Evolutionary conservation across 352 stramenopile genomes (phyloP).

Genomic region (Pythium vanterpoolii): DNA sequence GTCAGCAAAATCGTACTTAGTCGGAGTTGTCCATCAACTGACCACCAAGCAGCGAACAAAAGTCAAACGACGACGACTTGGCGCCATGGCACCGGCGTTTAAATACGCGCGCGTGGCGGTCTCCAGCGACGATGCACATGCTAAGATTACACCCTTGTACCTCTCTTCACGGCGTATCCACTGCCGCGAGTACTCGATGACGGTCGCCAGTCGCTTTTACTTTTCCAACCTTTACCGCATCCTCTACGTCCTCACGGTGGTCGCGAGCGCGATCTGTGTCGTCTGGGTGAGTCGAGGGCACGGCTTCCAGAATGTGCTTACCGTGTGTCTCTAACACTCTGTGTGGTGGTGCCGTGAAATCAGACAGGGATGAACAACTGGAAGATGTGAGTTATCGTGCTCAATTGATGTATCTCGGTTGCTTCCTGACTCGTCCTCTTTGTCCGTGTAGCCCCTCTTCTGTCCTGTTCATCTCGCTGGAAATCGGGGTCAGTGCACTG

Average conservation of each 20-base stretch:
- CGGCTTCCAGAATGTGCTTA: background rate
- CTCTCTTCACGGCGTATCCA: constrained; percentile 34
- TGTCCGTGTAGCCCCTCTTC: constrained; percentile 58
- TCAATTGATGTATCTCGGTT: background rate
- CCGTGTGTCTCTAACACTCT: background rate
- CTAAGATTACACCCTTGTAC: background rate
- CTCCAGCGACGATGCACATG: background rate
- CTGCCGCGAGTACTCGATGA: constrained; percentile 70
- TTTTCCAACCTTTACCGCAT: constrained; percentile 76
- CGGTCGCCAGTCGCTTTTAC: constrained; percentile 76
- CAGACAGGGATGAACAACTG: constrained; percentile 73
- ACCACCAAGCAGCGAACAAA: background rate
- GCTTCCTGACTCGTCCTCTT: background rate
- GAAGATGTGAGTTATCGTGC: constrained; percentile 47
- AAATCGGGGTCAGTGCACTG: constrained; percentile 71
- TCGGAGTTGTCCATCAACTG: background rate
- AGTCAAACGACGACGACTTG: background rate
- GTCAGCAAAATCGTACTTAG: constrained; percentile 14
- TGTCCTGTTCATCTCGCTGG: constrained; percentile 73
- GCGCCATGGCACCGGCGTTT: constrained; percentile 13
- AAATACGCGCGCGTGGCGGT: constrained; percentile 22
- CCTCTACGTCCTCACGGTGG: constrained; percentile 80
- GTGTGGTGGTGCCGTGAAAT: background rate
- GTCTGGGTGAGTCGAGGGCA: constrained; percentile 57
- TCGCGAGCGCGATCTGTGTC: constrained; percentile 65